Evolutionary conservation across 352 stramenopile species (phyloP), one percentile per base, ranked within the genome.

Genomic region (Globisporangium spiculum): DNA sequence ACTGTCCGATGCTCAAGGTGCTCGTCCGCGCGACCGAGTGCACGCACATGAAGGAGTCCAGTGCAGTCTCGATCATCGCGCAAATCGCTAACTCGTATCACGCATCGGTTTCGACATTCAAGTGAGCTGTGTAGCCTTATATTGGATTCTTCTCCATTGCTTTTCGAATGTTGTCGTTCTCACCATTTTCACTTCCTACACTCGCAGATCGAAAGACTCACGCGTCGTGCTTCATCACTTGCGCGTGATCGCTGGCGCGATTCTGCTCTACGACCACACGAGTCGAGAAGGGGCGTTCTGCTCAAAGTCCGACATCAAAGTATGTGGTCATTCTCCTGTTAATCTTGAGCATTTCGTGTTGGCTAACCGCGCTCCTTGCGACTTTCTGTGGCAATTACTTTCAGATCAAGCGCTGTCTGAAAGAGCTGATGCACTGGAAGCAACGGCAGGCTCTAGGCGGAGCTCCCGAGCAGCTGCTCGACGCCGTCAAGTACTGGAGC

Each of bases 381-480:
- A 8, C 30, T 2, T 36, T n/a, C 14, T 9, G n/a, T n/a, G 4
- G 16, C 14, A n/a, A n/a, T 6, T 26, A 4, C 53, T 14, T 38
- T 10, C 71, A 90, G 81, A 86, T 88, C 66, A 90, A 90, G 59
- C 65, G 70, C 0, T 90, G 81, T 26, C 69, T 90, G 26, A 84
- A 86, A 63, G 80, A 86, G 54, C 70, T 90, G 27, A 72, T 73
- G 46, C 53, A 76, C 14, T 80, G 75, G 71, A 84, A 59, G 60
- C 72, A 65, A 61, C 69, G 56, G 30, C 68, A 34, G 55, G 74
- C 53, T 32, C 41, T 72, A 9, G 57, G 50, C 5, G 71, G 70
- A 52, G 73, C 70, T 53, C 80, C 71, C 9, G 55, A 60, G 44
- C 75, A 86, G 72, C 73, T 90, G 4, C 64, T 88, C 9, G 68